Evolutionary conservation across 495 filamentous ascomycete species (phyloP), one percentile per base, ranked within the genome.

Genomic region (Xanthoparmelia taractica): DNA sequence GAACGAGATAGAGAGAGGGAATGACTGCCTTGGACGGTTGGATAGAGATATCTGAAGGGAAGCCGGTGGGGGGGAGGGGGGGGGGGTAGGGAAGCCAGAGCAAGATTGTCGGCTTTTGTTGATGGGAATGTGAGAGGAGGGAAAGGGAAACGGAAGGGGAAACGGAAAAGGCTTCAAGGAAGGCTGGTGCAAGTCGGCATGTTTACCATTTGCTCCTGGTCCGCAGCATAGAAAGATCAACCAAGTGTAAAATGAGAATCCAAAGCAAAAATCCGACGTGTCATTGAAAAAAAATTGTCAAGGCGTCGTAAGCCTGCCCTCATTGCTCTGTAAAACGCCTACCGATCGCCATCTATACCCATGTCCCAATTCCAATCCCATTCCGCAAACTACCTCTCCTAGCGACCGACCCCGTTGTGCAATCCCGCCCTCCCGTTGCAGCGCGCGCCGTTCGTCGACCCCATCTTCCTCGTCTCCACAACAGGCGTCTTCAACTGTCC

Each of bases 401-500:
- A 10, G 15, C 8, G 29, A 25, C 50, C 13, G 13, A 54, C 50
- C 17, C 29, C 50, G 20, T 54, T 54, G 33, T 15, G 13, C 23
- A 15, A 18, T 17, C 17, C 4, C 15, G 1, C n/a, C 56, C 36
- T 52, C 23, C 36, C 36, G 8, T 48, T 0, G 13, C 37, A 18
- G 31, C 41, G 12, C 15, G 23, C 13, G 20, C 55, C 61, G n/a
- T 31, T 57, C 50, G 13, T 60, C 36, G 23, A 40, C 52, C 37
- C 59, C 58, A 64, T 66, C 59, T 71, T 68, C 71, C 73, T 76
- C 77, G 91, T 88, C 73, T 92, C 90, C 8, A 82, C 77, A 10
- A 94, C 87, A 59, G 87, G 82, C 50, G 86, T 90, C 69, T 83
- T 79, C 69, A 92, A 73, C 66, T 77, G 76, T 0, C 89, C 86